Evolutionary conservation across 495 filamentous ascomycete species (phyloP).

Genomic region (Chaetomium fimeti): DNA sequence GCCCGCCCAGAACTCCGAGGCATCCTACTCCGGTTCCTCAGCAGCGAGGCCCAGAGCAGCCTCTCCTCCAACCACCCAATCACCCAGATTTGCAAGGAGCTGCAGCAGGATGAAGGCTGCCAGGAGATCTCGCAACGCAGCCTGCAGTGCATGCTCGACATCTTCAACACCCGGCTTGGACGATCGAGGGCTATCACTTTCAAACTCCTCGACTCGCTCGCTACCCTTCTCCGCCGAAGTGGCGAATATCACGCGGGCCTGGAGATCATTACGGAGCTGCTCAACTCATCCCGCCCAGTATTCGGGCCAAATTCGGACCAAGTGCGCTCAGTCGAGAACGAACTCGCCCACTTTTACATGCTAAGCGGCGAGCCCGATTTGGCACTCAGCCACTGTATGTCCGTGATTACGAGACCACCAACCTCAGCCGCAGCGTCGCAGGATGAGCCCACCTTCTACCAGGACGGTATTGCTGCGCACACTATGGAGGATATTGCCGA

Average conservation of each 20-base stretch:
- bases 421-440: background rate
- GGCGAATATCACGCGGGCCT: conserved; percentile 34
- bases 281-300: conserved; percentile 28
- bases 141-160: conserved; percentile 39
- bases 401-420: conserved; percentile 29
- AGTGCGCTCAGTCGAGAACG: conserved; percentile 32
- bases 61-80: conserved; percentile 34
- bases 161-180: conserved; percentile 33
- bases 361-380: conserved; percentile 27
- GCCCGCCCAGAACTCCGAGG: conserved; percentile 34
- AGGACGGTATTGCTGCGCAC: conserved; percentile 36
- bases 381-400: conserved; percentile 35
- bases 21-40: conserved; percentile 33
- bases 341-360: conserved; percentile 39
- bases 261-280: conserved; percentile 34
- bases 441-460: conserved; percentile 23
- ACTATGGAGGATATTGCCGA: conserved; percentile 39
- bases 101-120: conserved; percentile 31
- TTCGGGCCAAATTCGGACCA: conserved; percentile 34
- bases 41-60: conserved; percentile 30
- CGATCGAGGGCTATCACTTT: conserved; percentile 35
- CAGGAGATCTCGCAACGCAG: conserved; percentile 36
- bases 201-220: conserved; percentile 38
- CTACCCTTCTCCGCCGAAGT: conserved; percentile 36
- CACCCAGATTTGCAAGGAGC: conserved; percentile 32